Conservation (phyloP, 768 basidiomycete genomes). For the Leucocoprinus leucothites region DNA sequence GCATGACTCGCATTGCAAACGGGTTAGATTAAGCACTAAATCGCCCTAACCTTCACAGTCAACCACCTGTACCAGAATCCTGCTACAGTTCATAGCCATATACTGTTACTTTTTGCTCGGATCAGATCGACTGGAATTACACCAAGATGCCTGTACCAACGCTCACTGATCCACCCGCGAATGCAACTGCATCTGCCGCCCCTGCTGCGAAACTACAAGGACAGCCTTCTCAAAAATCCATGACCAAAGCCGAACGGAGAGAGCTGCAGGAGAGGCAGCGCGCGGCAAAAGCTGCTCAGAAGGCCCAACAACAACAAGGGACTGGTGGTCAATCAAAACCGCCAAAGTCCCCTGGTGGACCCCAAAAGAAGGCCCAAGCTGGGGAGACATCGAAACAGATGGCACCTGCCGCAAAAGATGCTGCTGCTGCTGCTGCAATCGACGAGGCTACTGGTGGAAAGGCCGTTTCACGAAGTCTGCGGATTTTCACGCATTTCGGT, state of each 20-base stretch:
- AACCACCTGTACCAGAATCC: not conserved
- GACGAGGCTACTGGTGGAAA: constrained; percentile 35
- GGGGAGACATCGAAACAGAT: constrained; percentile 25
- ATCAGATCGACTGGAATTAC: not conserved
- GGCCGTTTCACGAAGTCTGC: constrained; percentile 57
- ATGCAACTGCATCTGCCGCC: constrained; percentile 15
- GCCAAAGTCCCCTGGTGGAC: constrained; percentile 24
- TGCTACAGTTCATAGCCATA: not conserved
- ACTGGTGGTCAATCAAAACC: constrained; percentile 20
- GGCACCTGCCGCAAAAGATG: constrained; percentile 25
- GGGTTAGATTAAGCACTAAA: not conserved
- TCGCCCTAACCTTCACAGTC: not conserved
- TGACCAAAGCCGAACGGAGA: constrained; percentile 78
- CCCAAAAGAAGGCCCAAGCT: constrained; percentile 29
- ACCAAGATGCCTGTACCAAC: constrained; percentile 32
- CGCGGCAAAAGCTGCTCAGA: constrained; percentile 65
- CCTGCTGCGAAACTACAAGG: constrained; percentile 19
- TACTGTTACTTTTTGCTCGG: not conserved
- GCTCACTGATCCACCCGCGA: constrained; percentile 23
- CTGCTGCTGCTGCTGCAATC: constrained; percentile 16
- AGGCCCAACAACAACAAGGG: constrained; percentile 22
- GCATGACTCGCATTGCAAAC: not conserved
- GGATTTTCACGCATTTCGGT: constrained; percentile 86
- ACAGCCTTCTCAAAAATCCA: constrained; percentile 59
- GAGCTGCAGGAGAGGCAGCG: constrained; percentile 79